Evolutionary conservation across 331 rosid genomes (phyloP), one percentile per base, ranked within the genome.

Genomic region (Quercus phellos): DNA sequence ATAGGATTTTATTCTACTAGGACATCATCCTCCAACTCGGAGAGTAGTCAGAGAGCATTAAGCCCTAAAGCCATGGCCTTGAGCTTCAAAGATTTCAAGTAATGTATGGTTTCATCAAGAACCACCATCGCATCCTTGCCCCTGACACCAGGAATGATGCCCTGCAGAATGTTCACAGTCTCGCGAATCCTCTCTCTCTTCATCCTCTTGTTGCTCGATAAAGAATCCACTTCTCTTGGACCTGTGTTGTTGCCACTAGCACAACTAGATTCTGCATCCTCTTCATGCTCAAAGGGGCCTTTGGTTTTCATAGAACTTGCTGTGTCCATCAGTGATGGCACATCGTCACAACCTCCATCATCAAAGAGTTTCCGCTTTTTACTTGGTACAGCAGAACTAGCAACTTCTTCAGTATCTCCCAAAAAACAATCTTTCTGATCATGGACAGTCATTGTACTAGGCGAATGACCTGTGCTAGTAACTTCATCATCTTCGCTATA

Each of bases 381-480:
- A 3, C 85, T 46, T 73, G 78, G 81, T 32, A 91, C 93, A 2
- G 72, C 79, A 14, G 91, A 90, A 81, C 96, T 89, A 26, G 91
- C 93, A 85, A 87, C 94, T 84, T 86, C 92, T 69, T 89, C 96
- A 0, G 78, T 29, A 3, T 68, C 59, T 74, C 27, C 81, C 35
- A 71, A 67, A 10, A 63, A 30, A 53, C 78, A 59, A 59, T 76
- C 80, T 22, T 30, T 87, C 84, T 78, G 74, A 42, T 84, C 89
- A 24, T 84, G 87, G 26, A 84, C 79, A 51, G 97, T 84, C 94
- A 85, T 84, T 29, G 90, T 87, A 72, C 96, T 87, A 0, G 98
- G 98, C 0, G 98, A 93, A 84, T 91, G 99, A 11, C 98, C 99
- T 3, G 99, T 95, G 92, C 99, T 95, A 4, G 98, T 88, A 72